Percentiles rank a stretch among this genome's conserved stretches.
These are phyloP conservation scores for Globisporangium recalcitrans DNA, from an alignment of 352 stramenopile species.

Conservation along the genomic window DNA sequence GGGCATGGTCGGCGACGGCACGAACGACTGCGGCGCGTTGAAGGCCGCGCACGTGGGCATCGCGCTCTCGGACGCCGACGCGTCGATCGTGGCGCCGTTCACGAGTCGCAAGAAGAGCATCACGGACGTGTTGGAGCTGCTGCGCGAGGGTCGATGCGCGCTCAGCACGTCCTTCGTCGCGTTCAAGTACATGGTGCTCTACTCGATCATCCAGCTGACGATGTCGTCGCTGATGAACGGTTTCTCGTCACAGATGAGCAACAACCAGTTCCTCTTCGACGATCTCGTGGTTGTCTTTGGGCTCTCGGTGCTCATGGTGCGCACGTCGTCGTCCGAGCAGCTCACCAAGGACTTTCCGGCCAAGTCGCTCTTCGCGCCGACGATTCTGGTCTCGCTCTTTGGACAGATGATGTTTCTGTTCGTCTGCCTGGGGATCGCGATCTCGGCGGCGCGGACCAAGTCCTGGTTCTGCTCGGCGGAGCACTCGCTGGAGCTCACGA, in stretches of 20 bases:
- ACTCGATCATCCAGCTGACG: conserved; percentile 85
- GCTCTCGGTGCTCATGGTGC: conserved; percentile 72
- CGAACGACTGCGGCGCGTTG: conserved; percentile 89
- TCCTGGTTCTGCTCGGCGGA: conserved; percentile 61
- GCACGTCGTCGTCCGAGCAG: conserved; percentile 32
- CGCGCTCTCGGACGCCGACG: conserved; percentile 84
- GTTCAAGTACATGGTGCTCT: conserved; percentile 93
- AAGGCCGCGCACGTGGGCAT: conserved; percentile 89
- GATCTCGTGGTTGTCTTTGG: conserved; percentile 67
- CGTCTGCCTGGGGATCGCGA: conserved; percentile 48
- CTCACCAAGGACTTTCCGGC: conserved; percentile 43
- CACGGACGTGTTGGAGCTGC: conserved; percentile 73
- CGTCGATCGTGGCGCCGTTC: conserved; percentile 89
- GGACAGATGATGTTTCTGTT: conserved; percentile 55
- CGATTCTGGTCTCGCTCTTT: conserved; percentile 50
- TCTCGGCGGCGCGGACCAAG: conserved; percentile 43
- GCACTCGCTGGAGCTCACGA: conserved; percentile 39
- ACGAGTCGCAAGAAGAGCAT: conserved; percentile 84
- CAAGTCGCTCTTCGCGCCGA: conserved; percentile 57
- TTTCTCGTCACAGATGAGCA: conserved; percentile 61
- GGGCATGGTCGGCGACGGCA: conserved; percentile 70
- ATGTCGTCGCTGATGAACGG: conserved; percentile 63
- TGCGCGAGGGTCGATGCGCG: conserved; percentile 86
- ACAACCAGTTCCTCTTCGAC: conserved; percentile 77
- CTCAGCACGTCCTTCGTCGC: conserved; percentile 85